A percentile compares a stretch with the other conserved stretches of the same genome.
Conservation (phyloP, 257 asterid genomes). For the Lycium ferocissimum region DNA sequence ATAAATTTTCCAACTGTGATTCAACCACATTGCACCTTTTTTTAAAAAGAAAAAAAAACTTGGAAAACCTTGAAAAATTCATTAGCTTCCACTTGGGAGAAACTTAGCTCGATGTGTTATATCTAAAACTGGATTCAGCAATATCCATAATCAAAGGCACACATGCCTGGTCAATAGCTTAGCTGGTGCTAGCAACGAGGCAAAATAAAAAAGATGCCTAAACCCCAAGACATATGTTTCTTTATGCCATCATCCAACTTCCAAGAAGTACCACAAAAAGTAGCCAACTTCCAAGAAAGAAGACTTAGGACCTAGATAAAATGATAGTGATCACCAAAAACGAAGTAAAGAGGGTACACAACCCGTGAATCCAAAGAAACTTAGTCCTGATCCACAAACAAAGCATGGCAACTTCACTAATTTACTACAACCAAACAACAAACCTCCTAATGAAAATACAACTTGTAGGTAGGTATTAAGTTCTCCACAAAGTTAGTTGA, state of each 20-base stretch:
- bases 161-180: background rate
- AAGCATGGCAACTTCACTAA: background rate
- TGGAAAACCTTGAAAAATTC: background rate
- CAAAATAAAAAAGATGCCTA: slow-evolving; percentile 1
- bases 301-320: background rate
- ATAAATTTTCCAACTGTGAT: background rate
- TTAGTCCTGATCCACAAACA: background rate
- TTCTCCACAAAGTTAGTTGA: slow-evolving; percentile 34
- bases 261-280: slow-evolving; percentile 34
- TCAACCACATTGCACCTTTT: background rate
- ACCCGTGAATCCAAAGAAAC: slow-evolving; percentile 10
- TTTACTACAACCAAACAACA: slow-evolving; percentile 21
- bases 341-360: background rate
- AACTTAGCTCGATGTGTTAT: background rate
- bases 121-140: background rate
- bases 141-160: slow-evolving; percentile 5
- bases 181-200: background rate
- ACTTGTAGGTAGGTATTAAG: slow-evolving; percentile 29
- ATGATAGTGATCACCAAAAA: slow-evolving; percentile 7
- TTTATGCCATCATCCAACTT: slow-evolving; percentile 20
- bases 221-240: slow-evolving; percentile 26
- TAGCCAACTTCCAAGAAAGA: slow-evolving; percentile 40
- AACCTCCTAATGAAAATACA: slow-evolving; percentile 11
- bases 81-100: background rate
- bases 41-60: background rate